phyloP scores from a whole-genome alignment of 2,329 filamentous ascomycete species.

The Ophiosphaerella herpotricha region DNA sequence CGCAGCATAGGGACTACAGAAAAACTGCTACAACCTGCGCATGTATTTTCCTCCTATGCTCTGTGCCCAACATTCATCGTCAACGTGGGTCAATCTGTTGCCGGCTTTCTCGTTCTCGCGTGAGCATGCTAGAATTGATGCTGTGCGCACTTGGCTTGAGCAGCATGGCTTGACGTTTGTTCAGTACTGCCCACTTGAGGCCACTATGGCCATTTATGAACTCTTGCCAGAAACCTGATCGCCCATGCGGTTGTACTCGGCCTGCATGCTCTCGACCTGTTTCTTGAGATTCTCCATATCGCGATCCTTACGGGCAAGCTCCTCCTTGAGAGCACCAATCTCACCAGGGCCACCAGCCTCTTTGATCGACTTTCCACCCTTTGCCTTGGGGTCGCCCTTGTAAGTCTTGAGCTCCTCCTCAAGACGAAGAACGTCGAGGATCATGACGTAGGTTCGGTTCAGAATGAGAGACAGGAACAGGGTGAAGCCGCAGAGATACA shows the following conservation, averaged over 20 bases:
- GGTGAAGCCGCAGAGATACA: constrained; percentile 99
- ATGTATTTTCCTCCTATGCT: neutral
- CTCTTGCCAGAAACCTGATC: constrained; percentile 70
- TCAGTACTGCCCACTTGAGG: constrained; percentile 12
- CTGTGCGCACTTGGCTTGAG: constrained; percentile 10
- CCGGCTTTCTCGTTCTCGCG: constrained; percentile 5
- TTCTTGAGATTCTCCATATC: constrained; percentile 90
- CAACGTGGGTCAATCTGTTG: constrained; percentile 1
- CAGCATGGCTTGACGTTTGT: constrained; percentile 15
- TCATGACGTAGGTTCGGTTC: constrained; percentile 98
- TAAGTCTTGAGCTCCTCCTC: constrained; percentile 88
- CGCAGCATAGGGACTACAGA: no score
- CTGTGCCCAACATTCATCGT: neutral
- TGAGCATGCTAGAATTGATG: constrained; percentile 11
- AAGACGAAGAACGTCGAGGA: constrained; percentile 85
- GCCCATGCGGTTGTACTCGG: constrained; percentile 83
- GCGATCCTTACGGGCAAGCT: constrained; percentile 73
- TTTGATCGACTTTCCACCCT: constrained; percentile 71
- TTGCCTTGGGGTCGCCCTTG: constrained; percentile 66
- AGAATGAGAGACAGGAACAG: constrained; percentile 98
- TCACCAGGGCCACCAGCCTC: constrained; percentile 75
- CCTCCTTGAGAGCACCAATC: constrained; percentile 69
- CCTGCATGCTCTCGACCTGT: constrained; percentile 80
- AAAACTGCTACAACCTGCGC: no score
- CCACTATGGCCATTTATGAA: constrained; percentile 31